Base-by-base conservation (phyloP, 2,329 filamentous ascomycete genomes). In the Fusarium sp. region DNA sequence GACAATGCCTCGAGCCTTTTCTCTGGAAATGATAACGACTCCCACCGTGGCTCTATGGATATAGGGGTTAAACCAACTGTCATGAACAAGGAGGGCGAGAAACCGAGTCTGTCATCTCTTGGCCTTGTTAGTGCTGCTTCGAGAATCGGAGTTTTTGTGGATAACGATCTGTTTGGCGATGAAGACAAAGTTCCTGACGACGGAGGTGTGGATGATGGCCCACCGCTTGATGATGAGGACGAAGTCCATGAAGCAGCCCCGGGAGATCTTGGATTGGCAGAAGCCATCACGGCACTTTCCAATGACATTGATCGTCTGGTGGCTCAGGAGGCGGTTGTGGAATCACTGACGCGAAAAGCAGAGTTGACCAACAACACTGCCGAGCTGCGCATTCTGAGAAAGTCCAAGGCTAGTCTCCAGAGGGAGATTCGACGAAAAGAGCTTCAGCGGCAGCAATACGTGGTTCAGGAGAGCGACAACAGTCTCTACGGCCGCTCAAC, bases 341-440 rank as follows among this genome's bases (percentile, higher is more conserved):
- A 98, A 77, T 97, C 96, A 1, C 85, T 99, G 67, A 96, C 94
- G 4, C 91, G 93, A 66, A 99, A 99, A 83, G 96, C 97, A 0
- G 96, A 99, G 81, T 86, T 99, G 62, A 99, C 96, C 2, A 99
- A 99, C 81, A 99, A 99, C 80, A 95, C 93, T 16, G 94, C 96
- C 2, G 96, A 99, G 82, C 82, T 99, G 62, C 90, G 96, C 37
- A 98, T 99, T 71, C 83, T 99, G 60, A 91, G 93, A 64, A 99
- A 99, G 82, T 98, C 95, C 1, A 98, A 96, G 82, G 92, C 95
- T 35, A 99, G 96, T 82, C 85, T 99, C 66, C 93, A 97, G 79
- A 89, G 96, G 74, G 96, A 99, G 82, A 95, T 98, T 64, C 90
- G 94, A 66, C 91, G 95, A 37, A 99, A 98, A 81, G 96, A 98